Evolutionary conservation across 768 basidiomycete genomes (phyloP).

Genomic region (Pholiota conissans): DNA sequence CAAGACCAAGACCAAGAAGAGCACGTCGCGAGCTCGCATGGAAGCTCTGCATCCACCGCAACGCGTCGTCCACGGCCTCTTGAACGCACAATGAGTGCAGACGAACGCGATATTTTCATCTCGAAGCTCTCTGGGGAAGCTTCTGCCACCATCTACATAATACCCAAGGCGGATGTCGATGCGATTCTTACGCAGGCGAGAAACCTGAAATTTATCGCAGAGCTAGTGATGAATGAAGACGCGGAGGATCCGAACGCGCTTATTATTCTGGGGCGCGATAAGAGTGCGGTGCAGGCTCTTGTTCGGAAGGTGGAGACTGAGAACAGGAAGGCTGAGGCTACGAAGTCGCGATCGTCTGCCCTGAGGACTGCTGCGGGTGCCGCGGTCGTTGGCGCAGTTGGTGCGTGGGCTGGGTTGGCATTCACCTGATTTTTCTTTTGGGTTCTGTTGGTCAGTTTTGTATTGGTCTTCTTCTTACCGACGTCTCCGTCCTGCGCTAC

Average conservation of each 20-base stretch:
- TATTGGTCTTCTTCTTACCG: not conserved
- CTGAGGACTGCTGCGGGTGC: constrained; percentile 52
- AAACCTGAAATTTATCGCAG: constrained; percentile 43
- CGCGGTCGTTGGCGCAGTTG: constrained; percentile 61
- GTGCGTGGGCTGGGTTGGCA: constrained; percentile 60
- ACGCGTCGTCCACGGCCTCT: constrained; percentile 30
- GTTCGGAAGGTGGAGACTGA: constrained; percentile 32
- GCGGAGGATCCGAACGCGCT: constrained; percentile 41
- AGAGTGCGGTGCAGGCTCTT: constrained; percentile 43
- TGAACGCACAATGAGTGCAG: constrained; percentile 49
- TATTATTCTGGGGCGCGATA: constrained; percentile 54
- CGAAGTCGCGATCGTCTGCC: constrained; percentile 13
- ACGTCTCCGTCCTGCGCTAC: not conserved
- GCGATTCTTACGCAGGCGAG: constrained; percentile 39
- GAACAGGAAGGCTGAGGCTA: constrained; percentile 21
- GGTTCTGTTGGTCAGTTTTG: not conserved
- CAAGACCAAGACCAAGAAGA: constrained; percentile 22
- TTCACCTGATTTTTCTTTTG: constrained; percentile 31
- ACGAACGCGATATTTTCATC: constrained; percentile 53
- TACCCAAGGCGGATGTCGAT: constrained; percentile 46
- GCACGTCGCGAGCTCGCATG: constrained; percentile 10
- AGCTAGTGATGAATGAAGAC: constrained; percentile 37
- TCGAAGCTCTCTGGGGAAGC: constrained; percentile 41
- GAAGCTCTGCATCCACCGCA: constrained; percentile 12
- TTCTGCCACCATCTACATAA: constrained; percentile 48